Evolutionary conservation across 2,329 filamentous ascomycete species (phyloP), one percentile per base, ranked within the genome.

Genomic region (Penicillium sp.): DNA sequence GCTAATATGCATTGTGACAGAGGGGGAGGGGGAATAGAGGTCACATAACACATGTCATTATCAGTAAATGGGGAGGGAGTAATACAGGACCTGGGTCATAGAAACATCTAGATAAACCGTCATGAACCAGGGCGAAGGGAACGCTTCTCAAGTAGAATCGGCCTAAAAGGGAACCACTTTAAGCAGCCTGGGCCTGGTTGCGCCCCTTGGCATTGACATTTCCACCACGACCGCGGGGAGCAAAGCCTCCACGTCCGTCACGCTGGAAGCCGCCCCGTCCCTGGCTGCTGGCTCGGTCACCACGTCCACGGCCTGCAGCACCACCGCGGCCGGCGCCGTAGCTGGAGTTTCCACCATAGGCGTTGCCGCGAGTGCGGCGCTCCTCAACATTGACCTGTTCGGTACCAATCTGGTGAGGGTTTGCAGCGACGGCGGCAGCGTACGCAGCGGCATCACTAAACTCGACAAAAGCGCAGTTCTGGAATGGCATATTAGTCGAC

Each of bases 391-490:
- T 84, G 70, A 99, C 90, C 72, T 87, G 89, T 78, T 97, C 90
- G 69, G 88, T 90, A 70, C 90, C 91, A 66, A 99, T 87, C 49
- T 86, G 85, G 80, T 96, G 92, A 41, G 94, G 94, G 81, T 96
- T 98, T 69, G 90, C 90, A 64, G 86, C 86, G 44, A 92, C 85
- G 48, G 95, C 95, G 65, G 91, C 90, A 76, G 92, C 86, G 80
- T 96, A 97, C 51, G 88, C 92, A 59, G 93, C 88, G 23, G 87
- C 76, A 51, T 90, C 91, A 74, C 89, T 90, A 79, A 95, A 99
- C 78, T 99, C 95, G 63, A 97, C 92, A 75, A 98, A 98, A 29
- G 95, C 95, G 74, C 93, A 97, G 85, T 95, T 97, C 94, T 96
- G 74, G 30, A 57, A 17, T 5, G 23, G 26, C 7, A 11, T 6